Conservation (phyloP, 768 basidiomycete genomes). For the Floccularia luteovirens region DNA sequence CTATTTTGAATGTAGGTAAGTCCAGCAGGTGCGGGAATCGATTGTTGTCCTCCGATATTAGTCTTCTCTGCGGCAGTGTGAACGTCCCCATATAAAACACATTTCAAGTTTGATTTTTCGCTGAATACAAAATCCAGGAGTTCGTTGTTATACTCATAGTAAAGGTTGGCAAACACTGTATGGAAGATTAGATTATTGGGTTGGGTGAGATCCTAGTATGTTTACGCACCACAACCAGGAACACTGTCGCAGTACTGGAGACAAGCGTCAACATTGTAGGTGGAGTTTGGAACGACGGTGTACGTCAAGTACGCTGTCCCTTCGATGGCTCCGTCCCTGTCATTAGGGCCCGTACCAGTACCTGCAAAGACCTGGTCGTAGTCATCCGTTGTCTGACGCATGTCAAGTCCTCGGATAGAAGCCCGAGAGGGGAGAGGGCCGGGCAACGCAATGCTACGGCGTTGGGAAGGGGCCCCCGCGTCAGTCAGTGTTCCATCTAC, state of each 20-base stretch:
- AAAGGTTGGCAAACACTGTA: conserved; percentile 41
- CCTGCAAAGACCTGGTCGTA: conserved; percentile 34
- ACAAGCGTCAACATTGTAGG: conserved; percentile 37
- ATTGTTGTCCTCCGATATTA: conserved; percentile 36
- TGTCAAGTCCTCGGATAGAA: conserved; percentile 4
- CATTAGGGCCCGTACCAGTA: conserved; percentile 21
- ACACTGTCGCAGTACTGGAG: conserved; percentile 29
- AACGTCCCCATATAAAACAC: conserved; percentile 34
- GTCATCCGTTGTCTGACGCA: conserved; percentile 15
- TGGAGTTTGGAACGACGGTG: conserved; percentile 34
- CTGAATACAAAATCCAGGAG: conserved; percentile 29
- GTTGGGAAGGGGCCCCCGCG: conserved; percentile 7
- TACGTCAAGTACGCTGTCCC: conserved; percentile 44
- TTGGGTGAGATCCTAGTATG: conserved; percentile 1
- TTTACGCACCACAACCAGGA: conserved; percentile 30
- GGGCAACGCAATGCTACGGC: no score
- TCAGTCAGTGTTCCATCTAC: conserved; percentile 31
- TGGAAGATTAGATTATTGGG: not conserved
- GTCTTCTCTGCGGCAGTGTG: conserved; percentile 36
- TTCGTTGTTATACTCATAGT: conserved; percentile 39
- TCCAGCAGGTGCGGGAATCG: conserved; percentile 22
- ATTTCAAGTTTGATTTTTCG: conserved; percentile 39
- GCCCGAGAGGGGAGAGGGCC: no score
- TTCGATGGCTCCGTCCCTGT: conserved; percentile 35
- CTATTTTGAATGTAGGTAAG: conserved; percentile 36